phyloP scores from a whole-genome alignment of 2,329 filamentous ascomycete genomes.

The Endothia cerciana region DNA sequence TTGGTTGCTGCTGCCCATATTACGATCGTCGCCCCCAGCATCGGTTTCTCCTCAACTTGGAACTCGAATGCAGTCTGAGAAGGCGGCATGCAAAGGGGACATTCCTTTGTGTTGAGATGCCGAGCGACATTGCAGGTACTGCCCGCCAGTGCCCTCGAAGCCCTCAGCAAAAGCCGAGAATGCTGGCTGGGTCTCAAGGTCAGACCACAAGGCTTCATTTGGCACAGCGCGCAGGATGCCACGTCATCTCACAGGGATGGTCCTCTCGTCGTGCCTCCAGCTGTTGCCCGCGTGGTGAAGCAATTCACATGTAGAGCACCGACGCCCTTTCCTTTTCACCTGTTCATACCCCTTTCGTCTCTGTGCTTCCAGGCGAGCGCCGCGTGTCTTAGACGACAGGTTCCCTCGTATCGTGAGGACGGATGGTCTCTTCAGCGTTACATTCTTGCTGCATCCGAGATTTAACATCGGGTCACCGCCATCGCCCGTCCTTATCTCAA shows the following conservation, averaged over 20 bases:
- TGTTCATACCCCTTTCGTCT: background rate
- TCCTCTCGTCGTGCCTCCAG: background rate
- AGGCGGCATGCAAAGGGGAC: background rate
- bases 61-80: background rate
- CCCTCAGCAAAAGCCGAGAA: background rate
- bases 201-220: background rate
- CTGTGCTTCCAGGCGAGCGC: background rate
- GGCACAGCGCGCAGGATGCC: background rate
- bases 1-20: background rate
- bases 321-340: background rate
- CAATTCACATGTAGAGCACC: background rate
- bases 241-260: background rate
- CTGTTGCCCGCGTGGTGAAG: background rate
- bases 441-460: background rate
- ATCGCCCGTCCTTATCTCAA: background rate
- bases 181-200: background rate
- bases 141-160: background rate
- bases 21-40: background rate
- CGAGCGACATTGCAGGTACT: background rate
- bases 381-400: background rate
- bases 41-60: background rate
- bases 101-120: background rate
- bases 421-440: background rate
- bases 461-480: background rate
- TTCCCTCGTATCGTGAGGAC: background rate